Conservation (phyloP, 2,329 filamentous ascomycete genomes). For the Paecilomyces dactylethromorphus region DNA sequence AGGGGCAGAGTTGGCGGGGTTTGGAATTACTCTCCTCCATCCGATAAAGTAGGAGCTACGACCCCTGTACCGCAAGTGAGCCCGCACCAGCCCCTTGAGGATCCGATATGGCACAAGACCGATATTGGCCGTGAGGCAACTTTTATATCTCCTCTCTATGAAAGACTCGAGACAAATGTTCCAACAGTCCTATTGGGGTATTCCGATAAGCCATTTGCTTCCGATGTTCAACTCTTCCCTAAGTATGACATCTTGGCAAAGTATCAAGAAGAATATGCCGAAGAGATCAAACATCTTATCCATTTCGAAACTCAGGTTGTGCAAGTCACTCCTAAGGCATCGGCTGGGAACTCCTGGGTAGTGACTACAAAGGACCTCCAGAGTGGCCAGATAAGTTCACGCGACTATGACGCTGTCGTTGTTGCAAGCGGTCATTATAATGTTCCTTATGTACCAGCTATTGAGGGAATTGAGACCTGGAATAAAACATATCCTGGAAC, state of each 20-base stretch:
- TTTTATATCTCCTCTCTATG: conserved; percentile 78
- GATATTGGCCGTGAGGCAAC: conserved; percentile 39
- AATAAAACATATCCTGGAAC: conserved; percentile 51
- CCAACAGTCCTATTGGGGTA: conserved; percentile 75
- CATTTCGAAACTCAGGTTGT: conserved; percentile 64
- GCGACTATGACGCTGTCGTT: conserved; percentile 66
- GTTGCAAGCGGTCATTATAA: conserved; percentile 71
- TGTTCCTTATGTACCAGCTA: conserved; percentile 59
- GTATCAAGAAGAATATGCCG: conserved; percentile 68
- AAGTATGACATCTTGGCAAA: conserved; percentile 61
- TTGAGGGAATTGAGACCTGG: conserved; percentile 56
- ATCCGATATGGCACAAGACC: conserved; percentile 47
- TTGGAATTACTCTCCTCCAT: conserved; percentile 68
- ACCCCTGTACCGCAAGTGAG: conserved; percentile 62
- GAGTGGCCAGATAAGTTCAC: conserved; percentile 32
- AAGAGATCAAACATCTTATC: conserved; percentile 61
- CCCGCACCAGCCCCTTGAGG: conserved; percentile 54
- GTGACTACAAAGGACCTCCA: conserved; percentile 49
- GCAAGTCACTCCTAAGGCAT: conserved; percentile 40
- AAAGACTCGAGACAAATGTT: conserved; percentile 79
- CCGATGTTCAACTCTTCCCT: conserved; percentile 66
- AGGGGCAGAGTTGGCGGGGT: conserved; percentile 69
- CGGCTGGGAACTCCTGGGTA: conserved; percentile 50
- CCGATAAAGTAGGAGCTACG: conserved; percentile 35
- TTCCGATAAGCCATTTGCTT: conserved; percentile 61